Base-by-base conservation (phyloP, 1,284 basidiomycete genomes). In the Apiotrichum domesticum region DNA sequence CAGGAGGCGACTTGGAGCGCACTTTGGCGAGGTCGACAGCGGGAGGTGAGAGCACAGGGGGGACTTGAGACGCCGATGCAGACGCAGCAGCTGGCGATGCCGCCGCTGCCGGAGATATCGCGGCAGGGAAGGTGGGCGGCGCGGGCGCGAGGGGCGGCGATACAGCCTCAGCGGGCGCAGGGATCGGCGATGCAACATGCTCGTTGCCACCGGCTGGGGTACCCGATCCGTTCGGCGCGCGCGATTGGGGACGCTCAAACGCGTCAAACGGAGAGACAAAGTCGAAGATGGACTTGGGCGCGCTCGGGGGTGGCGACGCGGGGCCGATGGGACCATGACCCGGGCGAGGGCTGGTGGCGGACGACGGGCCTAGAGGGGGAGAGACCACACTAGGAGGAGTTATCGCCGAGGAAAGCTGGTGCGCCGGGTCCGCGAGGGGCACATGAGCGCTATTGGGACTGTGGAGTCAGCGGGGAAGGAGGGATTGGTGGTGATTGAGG, bases 181-280 rank as follows among this genome's bases (percentile, higher is more conserved):
- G 39, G 46, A 29, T 29, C 3, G 34, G 46, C 15, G 46, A 54
- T 4, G 32, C 35, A 7, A 34, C 46, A 33, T 41, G 37, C 35
- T 43, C 50, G 15, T 6, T 9, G 34, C 29, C 46, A 4, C 45
- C 21, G 21, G 21, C 21, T 34, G 35, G 34, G 46, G 35, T 33
- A 3, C 35, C 54, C 21, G 48, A 55, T 37, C 34, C 41, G 44
- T 2, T 42, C 35, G 11, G 49, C 15, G 35, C 44, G 33, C 48
- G 52, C 2, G 61, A 50, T 57, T 61, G 42, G 11, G 62, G 64
- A 11, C 62, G 57, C 3, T 69, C 68, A 53, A 74, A 73, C 3
- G 61, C 71, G 44, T 72, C 71, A 46, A 74, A 74, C 3, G 73
- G 73, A 2, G 71, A 73, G 43, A 73, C 69, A 53, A 74, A 74